Evolutionary conservation across 768 basidiomycete genomes (phyloP).

Genomic region (Mrakia hoshinonis): DNA sequence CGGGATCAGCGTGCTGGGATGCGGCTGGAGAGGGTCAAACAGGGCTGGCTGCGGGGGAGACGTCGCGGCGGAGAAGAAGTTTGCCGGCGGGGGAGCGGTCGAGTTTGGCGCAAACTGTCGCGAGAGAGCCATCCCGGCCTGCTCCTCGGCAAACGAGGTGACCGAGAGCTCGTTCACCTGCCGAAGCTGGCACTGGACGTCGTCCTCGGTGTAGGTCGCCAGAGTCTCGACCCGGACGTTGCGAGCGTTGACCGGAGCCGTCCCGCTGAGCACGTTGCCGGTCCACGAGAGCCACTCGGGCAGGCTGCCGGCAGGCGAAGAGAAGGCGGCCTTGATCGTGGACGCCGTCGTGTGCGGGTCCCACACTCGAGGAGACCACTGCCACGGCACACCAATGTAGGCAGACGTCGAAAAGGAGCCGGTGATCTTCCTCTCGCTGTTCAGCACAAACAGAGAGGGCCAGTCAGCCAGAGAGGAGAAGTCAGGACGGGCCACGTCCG

Average conservation of each 20-base stretch:
- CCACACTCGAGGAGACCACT: conserved; percentile 90
- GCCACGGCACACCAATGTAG: conserved; percentile 29
- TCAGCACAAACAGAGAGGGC: conserved; percentile 62
- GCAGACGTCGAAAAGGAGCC: conserved; percentile 73
- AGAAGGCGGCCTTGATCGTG: conserved; percentile 68
- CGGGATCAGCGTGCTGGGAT: no score
- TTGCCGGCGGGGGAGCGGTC: not conserved
- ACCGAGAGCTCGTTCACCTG: not conserved
- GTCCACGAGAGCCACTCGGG: conserved; percentile 87
- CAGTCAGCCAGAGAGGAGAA: conserved; percentile 45
- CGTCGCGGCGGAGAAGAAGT: not conserved
- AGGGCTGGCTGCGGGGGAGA: not conserved
- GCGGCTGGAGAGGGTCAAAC: no score
- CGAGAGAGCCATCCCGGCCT: not conserved
- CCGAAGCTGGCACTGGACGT: not conserved
- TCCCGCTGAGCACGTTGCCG: conserved; percentile 58
- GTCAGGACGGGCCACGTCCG: not conserved
- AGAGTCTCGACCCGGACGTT: conserved; percentile 30
- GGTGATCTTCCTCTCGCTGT: conserved; percentile 63
- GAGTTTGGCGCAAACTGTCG: not conserved
- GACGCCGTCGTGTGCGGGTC: conserved; percentile 85
- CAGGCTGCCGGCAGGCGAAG: conserved; percentile 56
- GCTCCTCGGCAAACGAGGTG: not conserved
- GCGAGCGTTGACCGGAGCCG: conserved; percentile 45
- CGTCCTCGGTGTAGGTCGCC: conserved; percentile 24